Evolutionary conservation across 169 alveolate species (phyloP).

Genomic region (Blepharisma undulans): DNA sequence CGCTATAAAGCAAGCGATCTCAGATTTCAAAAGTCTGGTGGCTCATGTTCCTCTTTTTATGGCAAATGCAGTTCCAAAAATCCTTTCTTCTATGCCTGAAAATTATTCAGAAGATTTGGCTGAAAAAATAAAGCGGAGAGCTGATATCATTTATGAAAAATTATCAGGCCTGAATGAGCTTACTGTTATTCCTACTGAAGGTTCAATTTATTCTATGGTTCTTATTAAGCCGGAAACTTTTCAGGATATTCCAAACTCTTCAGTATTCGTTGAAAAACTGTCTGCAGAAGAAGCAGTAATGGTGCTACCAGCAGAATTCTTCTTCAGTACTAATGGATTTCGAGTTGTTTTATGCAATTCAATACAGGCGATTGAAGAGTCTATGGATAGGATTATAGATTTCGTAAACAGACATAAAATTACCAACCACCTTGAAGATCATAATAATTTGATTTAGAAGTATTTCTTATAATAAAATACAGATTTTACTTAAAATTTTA

Average conservation of each 20-base stretch:
- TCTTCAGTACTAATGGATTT: neutral
- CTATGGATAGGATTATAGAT: neutral
- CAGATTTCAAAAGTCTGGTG: conserved; percentile 28
- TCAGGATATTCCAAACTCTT: neutral
- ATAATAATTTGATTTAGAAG: no score
- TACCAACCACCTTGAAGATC: conserved; percentile 42
- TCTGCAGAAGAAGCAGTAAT: neutral
- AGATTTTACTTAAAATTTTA: no score
- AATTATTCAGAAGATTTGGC: neutral
- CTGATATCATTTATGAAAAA: neutral
- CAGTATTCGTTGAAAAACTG: neutral
- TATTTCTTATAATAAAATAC: no score
- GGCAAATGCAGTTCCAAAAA: conserved; percentile 44
- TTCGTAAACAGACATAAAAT: neutral
- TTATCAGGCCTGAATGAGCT: neutral
- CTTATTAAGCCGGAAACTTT: neutral
- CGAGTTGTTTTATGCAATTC: neutral
- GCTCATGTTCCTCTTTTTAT: conserved; percentile 45
- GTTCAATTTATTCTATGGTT: conserved; percentile 21
- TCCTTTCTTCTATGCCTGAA: neutral
- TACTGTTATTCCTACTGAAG: neutral
- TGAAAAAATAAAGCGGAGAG: neutral
- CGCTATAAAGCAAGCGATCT: conserved; percentile 21
- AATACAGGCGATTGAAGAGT: neutral
- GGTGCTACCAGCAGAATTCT: neutral